phyloP scores from a whole-genome alignment of 2,329 filamentous ascomycete genomes.

The Botryotinia calthae region DNA sequence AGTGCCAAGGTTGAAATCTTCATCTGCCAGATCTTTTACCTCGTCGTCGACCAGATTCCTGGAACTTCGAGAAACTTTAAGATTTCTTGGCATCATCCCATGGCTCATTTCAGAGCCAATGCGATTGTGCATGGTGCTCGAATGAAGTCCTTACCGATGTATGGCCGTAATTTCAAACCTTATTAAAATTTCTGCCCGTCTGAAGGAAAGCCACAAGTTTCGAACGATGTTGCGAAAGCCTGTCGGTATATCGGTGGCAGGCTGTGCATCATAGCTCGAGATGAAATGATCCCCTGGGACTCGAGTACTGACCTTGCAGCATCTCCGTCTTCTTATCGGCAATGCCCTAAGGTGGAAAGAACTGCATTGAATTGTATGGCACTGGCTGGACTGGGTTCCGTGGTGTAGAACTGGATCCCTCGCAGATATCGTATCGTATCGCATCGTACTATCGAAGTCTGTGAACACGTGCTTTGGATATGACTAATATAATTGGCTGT shows the following conservation, averaged over 20 bases:
- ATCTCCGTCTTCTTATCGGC: not conserved
- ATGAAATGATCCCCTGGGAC: not conserved
- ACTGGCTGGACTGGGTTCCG: not conserved
- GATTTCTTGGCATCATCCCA: not conserved
- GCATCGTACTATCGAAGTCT: not conserved
- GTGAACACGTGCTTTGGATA: not conserved
- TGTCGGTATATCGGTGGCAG: no score
- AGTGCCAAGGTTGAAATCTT: not conserved
- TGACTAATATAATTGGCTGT: not conserved
- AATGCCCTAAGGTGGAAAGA: not conserved
- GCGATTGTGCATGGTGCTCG: not conserved
- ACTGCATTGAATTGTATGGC: not conserved
- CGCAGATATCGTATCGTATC: not conserved
- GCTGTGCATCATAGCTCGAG: not conserved
- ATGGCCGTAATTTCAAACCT: not conserved
- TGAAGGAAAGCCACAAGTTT: not conserved
- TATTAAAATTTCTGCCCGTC: not conserved
- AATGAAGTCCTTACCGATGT: not conserved
- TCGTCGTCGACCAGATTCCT: not conserved
- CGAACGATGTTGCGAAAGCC: not conserved
- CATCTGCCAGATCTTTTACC: not conserved
- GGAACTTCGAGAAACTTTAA: not conserved
- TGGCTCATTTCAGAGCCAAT: not conserved
- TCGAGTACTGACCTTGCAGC: not conserved
- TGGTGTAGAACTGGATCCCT: not conserved